phyloP scores from a whole-genome alignment of 441 rosid genomes.

The Arabidopsis lyrata region DNA sequence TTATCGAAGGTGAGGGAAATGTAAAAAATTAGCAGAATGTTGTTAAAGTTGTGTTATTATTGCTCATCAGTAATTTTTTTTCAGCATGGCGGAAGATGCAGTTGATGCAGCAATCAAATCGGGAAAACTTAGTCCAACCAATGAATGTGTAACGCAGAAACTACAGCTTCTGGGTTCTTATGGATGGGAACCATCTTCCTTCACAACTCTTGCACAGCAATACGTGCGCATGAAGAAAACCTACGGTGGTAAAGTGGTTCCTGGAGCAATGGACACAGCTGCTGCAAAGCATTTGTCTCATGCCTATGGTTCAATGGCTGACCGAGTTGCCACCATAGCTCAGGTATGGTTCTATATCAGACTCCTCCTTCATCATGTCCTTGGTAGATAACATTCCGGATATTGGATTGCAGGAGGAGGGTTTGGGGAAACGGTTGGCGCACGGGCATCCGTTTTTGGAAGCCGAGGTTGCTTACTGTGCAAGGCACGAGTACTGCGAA shows the following conservation, averaged over 20 bases:
- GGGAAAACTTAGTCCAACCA: conserved; percentile 72
- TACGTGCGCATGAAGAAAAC: conserved; percentile 87
- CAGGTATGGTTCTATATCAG: conserved; percentile 55
- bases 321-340: conserved; percentile 82
- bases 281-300: conserved; percentile 88
- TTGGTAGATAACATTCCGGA: neutral
- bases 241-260: conserved; percentile 79
- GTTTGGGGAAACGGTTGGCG: conserved; percentile 60
- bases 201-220: conserved; percentile 89
- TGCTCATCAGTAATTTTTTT: conserved; percentile 36
- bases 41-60: conserved; percentile 14
- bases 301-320: conserved; percentile 89
- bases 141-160: conserved; percentile 63
- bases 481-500: conserved; percentile 88
- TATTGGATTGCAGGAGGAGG: conserved; percentile 62
- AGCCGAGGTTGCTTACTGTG: conserved; percentile 85
- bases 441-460: conserved; percentile 90
- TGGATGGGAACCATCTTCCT: conserved; percentile 90
- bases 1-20: conserved; percentile 70
- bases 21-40: neutral
- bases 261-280: conserved; percentile 87
- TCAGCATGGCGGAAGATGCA: conserved; percentile 99
- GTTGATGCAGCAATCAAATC: conserved; percentile 84
- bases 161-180: conserved; percentile 77
- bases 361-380: neutral